Evolutionary conservation across 352 stramenopile genomes (phyloP).

Genomic region (Globisporangium cederbergense): DNA sequence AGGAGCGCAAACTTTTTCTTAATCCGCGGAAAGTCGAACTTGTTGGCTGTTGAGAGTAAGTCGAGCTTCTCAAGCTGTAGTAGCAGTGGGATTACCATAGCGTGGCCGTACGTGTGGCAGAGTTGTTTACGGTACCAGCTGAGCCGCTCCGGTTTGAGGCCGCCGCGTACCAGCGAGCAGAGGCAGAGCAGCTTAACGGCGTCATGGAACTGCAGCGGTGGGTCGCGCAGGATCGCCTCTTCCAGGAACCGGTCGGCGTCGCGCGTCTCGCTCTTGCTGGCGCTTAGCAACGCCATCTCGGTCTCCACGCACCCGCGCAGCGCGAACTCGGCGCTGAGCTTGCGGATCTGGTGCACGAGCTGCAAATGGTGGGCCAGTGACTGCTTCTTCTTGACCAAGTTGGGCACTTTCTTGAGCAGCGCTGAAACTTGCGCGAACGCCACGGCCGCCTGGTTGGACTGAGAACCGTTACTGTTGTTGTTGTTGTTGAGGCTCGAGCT

Average conservation of each 20-base stretch:
- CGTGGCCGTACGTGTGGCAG: conserved; percentile 80
- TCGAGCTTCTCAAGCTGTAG: conserved; percentile 74
- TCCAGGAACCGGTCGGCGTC: conserved; percentile 69
- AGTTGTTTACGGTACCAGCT: conserved; percentile 71
- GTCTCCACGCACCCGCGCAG: conserved; percentile 69
- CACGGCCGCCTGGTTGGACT: conserved; percentile 1
- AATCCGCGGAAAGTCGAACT: conserved; percentile 59
- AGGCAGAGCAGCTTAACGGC: conserved; percentile 77
- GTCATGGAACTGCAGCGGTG: conserved; percentile 65
- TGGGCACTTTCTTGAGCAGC: conserved; percentile 58
- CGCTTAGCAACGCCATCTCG: conserved; percentile 79
- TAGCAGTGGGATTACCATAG: conserved; percentile 59
- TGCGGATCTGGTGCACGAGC: conserved; percentile 58
- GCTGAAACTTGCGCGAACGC: conserved; percentile 45
- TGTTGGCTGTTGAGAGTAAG: conserved; percentile 52
- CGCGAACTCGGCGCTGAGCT: conserved; percentile 51
- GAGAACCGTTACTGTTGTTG: background rate
- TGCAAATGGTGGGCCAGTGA: conserved; percentile 63
- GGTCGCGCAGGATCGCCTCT: conserved; percentile 63
- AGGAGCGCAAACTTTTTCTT: conserved; percentile 41
- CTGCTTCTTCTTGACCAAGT: conserved; percentile 72
- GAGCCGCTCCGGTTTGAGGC: conserved; percentile 53
- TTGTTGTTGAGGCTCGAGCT: background rate
- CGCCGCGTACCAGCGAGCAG: conserved; percentile 63
- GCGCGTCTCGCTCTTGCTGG: conserved; percentile 44